Evolutionary conservation across 2,329 filamentous ascomycete genomes (phyloP).

Genomic region (Hymenoscyphus scutula): DNA sequence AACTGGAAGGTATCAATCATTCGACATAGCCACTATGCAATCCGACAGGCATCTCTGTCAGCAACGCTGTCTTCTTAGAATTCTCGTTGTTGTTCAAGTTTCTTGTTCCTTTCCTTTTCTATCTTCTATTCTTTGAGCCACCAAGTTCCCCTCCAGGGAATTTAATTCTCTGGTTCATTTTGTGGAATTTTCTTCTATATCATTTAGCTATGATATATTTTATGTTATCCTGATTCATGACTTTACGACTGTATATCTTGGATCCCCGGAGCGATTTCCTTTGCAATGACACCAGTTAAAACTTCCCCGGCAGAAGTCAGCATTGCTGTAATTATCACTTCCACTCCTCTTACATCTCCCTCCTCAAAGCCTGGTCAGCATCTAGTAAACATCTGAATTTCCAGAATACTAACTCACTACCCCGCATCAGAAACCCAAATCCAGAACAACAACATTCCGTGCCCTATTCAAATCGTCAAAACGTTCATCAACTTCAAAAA

Average conservation of each 20-base stretch:
- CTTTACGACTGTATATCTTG: background rate
- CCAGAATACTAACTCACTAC: background rate
- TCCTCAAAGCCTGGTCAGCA: background rate
- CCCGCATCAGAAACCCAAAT: background rate
- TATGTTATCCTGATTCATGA: background rate
- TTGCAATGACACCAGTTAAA: background rate
- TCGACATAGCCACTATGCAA: background rate
- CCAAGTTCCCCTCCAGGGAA: too few species aligned
- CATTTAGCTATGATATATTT: background rate
- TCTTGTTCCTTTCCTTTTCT: background rate
- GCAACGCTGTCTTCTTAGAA: background rate
- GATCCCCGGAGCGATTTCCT: background rate
- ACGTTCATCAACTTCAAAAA: background rate
- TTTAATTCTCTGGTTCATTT: background rate
- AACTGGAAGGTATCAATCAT: background rate
- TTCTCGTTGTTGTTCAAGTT: background rate
- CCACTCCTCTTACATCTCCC: background rate
- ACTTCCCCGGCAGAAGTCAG: background rate
- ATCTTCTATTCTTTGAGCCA: background rate
- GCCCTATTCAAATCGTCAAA: background rate
- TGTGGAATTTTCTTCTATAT: background rate
- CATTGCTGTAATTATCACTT: background rate
- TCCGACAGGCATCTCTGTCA: background rate
- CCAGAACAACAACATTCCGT: background rate
- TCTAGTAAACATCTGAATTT: background rate